Conservation (phyloP, 257 asterid species). For the Craterostigma plantagineum region DNA sequence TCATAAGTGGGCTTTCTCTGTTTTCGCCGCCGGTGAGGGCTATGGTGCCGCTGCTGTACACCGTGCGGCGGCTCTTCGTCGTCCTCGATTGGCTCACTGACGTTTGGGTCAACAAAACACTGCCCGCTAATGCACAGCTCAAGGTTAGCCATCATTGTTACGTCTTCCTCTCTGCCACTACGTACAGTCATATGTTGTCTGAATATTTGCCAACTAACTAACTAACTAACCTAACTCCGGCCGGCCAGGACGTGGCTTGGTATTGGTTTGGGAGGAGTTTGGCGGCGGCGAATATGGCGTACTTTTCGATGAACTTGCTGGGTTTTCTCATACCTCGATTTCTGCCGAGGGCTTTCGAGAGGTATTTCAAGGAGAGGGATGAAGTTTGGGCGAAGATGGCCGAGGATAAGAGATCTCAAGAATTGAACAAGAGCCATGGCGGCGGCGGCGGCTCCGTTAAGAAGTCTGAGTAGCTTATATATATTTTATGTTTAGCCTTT, state of each 20-base stretch:
- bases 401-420: conserved; percentile 18
- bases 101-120: conserved; percentile 62
- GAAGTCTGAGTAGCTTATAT: too few species aligned
- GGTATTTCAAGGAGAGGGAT: conserved; percentile 38
- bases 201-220: too few species aligned
- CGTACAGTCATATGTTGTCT: too few species aligned
- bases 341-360: conserved; percentile 67
- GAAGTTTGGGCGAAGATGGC: conserved; percentile 32
- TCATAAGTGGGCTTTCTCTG: conserved; percentile 47
- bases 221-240: too few species aligned
- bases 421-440: too few species aligned
- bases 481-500: too few species aligned
- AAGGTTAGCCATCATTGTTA: too few species aligned
- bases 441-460: too few species aligned
- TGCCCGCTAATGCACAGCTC: conserved; percentile 38
- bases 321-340: conserved; percentile 62
- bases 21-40: conserved; percentile 88
- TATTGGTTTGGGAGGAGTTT: conserved; percentile 61
- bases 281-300: conserved; percentile 35
- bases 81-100: conserved; percentile 52
- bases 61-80: conserved; percentile 53
- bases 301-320: conserved; percentile 33
- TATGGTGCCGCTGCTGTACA: conserved; percentile 58
- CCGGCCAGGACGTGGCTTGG: conserved; percentile 70
- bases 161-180: too few species aligned